Evolutionary conservation across 2,329 filamentous ascomycete species (phyloP), one percentile per base, ranked within the genome.

Genomic region (Pleurostoma richardsiae): DNA sequence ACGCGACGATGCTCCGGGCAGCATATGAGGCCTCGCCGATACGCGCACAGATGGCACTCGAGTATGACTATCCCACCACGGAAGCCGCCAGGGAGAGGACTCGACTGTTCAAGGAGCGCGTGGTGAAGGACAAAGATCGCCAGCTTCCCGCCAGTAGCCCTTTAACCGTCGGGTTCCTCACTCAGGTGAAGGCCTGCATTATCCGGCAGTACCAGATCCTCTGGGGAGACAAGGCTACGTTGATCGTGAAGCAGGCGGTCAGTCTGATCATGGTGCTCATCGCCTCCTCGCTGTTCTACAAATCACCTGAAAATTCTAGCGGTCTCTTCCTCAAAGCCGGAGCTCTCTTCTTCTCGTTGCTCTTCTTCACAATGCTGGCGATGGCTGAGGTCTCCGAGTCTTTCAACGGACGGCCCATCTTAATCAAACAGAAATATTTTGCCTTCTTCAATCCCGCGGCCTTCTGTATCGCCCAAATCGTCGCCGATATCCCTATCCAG

Each of bases 341-440:
- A 44, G 75, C 82, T 0, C 64, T 84, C 4, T 88, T 87, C 69
- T 76, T 86, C 43, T 69, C 82, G 1, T 67, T 86, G 0, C 66
- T 88, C 0, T 83, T 77, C 61, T 82, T 85, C 57, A 70, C 74
- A 46, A 63, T 88, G 6, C 58, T 86, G 2, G 73, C 81, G 26
- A 80, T 87, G 72, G 76, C 82, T 2, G 85, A 88, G 60, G 83
- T 88, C 2, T 83, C 76, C 0, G 74, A 79, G 29, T 81, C 80
- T 0, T 86, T 83, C 54, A 69, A 64, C 10, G 81, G 81, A n/a
- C 73, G 83, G 1, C 78, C 79, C 0, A 71, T 84, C 8, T 58
- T 84, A 3, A 60, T 76, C 41, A 83, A 83, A 58, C 80, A 83
- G 52, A 79, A 78, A 50, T 58, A 63, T 0, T 83, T 83, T 49